A percentile compares a stretch with the other conserved stretches of the same genome.
These are phyloP conservation scores for Biscogniauxia sp. DNA, from an alignment of 2,329 filamentous ascomycete genomes.

Conservation along the genomic window DNA sequence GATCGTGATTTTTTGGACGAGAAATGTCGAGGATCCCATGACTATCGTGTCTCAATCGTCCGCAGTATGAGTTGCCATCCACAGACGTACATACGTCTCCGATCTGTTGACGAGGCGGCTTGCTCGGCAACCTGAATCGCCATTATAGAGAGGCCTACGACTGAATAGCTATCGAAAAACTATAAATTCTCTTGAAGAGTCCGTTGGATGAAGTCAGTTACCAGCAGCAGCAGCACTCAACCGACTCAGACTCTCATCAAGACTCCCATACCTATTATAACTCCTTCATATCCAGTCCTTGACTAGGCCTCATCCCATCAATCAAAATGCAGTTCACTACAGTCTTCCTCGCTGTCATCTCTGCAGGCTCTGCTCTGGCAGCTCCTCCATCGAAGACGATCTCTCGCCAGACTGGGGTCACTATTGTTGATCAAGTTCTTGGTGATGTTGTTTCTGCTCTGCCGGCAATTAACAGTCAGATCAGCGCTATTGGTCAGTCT, in stretches of 20 bases:
- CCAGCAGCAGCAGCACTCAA: not conserved
- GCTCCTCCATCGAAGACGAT: not conserved
- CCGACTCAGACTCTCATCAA: not conserved
- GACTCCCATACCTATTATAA: not conserved
- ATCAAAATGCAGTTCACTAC: not conserved
- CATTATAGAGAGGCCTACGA: not conserved
- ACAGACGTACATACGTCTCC: not conserved
- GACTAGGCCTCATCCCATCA: not conserved
- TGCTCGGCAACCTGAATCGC: not conserved
- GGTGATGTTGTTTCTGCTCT: no score
- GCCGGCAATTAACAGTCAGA: no score
- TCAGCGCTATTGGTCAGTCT: no score
- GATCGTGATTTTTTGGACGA: not conserved
- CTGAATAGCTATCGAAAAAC: not conserved
- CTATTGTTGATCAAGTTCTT: not conserved
- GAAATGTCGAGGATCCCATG: not conserved
- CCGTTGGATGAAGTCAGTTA: not conserved
- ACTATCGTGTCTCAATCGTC: not conserved
- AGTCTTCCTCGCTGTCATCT: not conserved
- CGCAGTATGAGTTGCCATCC: not conserved
- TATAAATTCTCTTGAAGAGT: not conserved
- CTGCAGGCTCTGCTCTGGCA: not conserved
- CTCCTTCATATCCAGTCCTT: not conserved
- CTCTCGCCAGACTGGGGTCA: not conserved
- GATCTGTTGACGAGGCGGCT: not conserved